These are phyloP conservation scores for Sergeia podlipaevii DNA, from an alignment of 208 protist genomes.

Conservation along the genomic window DNA sequence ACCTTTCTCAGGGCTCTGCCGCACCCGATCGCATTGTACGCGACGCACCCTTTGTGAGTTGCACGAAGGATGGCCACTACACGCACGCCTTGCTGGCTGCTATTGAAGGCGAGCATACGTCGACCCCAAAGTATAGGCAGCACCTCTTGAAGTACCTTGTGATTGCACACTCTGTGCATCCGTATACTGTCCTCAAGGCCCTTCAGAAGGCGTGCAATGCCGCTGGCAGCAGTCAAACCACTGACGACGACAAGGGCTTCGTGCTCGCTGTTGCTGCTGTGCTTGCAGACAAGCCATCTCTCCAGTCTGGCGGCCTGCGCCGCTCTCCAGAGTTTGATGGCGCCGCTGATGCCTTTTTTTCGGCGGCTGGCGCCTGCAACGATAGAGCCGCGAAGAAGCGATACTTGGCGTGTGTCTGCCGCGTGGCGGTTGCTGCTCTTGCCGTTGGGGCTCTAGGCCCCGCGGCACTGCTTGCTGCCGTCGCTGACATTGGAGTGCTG, in stretches of 20 bases:
- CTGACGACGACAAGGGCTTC: constrained; percentile 10
- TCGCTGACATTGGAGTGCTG: constrained; percentile 40
- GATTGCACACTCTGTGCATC: constrained; percentile 64
- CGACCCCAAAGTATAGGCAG: not conserved
- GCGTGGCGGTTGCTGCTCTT: constrained; percentile 35
- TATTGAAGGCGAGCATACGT: not conserved
- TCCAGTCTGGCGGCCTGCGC: constrained; percentile 37
- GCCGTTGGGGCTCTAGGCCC: constrained; percentile 53
- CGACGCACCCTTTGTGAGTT: constrained; percentile 19
- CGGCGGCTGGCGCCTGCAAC: not conserved
- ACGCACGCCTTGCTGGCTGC: constrained; percentile 24
- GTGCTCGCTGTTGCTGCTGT: constrained; percentile 29
- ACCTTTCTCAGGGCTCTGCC: not conserved
- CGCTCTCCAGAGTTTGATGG: constrained; percentile 18
- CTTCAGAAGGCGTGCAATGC: constrained; percentile 7
- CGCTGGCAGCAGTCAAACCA: too few species aligned
- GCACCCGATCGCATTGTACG: constrained; percentile 15
- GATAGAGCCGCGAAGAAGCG: constrained; percentile 20
- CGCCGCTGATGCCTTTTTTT: constrained; percentile 19
- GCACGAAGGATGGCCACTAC: not conserved
- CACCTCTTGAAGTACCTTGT: constrained; percentile 43
- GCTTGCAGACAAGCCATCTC: constrained; percentile 35
- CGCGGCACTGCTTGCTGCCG: constrained; percentile 38
- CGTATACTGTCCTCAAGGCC: constrained; percentile 43
- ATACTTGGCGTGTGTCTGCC: constrained; percentile 37